Evolutionary conservation across 768 basidiomycete species (phyloP), one percentile per base, ranked within the genome.

Genomic region (Calvatia gigantea): DNA sequence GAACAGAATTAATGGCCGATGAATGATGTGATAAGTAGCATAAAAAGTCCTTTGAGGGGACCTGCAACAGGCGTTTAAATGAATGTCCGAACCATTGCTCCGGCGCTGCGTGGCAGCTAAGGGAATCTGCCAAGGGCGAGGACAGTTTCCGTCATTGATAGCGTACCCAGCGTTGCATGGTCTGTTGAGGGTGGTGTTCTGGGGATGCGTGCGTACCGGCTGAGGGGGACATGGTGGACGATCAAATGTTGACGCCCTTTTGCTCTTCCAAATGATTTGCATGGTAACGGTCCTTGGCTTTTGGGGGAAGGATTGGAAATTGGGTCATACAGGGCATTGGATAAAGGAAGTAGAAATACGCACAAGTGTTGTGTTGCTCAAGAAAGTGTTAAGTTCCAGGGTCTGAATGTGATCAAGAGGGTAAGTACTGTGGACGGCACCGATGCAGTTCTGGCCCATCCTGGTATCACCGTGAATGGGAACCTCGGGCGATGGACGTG

Each of bases 401-500:
- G 84, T 94, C 69, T 99, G 97, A 0, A 98, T 81, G 65, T 98
- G 92, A 69, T 91, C 97, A 95, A 73, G 98, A 97, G 17, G 98
- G 73, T 67, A 94, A 97, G 0, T 96, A 95, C 73, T 99, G 97
- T 17, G 98, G 73, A 67, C 94, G 87, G 73, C 98, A 94, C 31
- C 4, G 91, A 84, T 0, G 96, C 97, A 1, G 94, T 86, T 33
- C 92, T 98, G 97, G 1, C 97, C 97, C 90, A 96, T 91, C 9
- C 96, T 95, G 4, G 75, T 64, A 11, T 80, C 70, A 3, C 97
- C 97, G 71, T 91, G 82, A 8, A 99, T 11, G 94, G 70, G 1
- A 98, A 77, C 6, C 97, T 80, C 8, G 97, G 97, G 49, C 95
- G 84, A 69, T 96, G 91, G 7, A 98, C 81, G 11, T 94, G 83